phyloP scores from a whole-genome alignment of 2,329 filamentous ascomycete genomes.

The Biscogniauxia sp. region DNA sequence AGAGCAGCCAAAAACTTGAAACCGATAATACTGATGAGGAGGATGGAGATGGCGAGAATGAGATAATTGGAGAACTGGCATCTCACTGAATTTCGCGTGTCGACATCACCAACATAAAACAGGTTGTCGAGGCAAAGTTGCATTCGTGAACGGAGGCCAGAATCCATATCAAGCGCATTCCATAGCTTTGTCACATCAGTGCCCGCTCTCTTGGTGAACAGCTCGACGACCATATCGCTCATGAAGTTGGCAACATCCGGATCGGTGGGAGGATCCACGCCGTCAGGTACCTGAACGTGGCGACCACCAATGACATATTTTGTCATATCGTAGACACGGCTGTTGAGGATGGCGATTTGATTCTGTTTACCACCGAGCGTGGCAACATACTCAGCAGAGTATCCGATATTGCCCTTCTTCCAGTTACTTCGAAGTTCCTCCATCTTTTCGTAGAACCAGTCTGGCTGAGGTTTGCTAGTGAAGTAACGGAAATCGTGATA shows the following conservation, averaged over 20 bases:
- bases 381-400: slow-evolving; percentile 72
- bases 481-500: slow-evolving; percentile 94
- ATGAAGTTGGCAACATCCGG: slow-evolving; percentile 72
- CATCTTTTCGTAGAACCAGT: slow-evolving; percentile 94
- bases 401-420: slow-evolving; percentile 85
- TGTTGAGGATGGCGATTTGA: slow-evolving; percentile 74
- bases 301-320: slow-evolving; percentile 77
- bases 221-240: slow-evolving; percentile 66
- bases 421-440: slow-evolving; percentile 72
- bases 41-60: slow-evolving; percentile 76
- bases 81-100: slow-evolving; percentile 80
- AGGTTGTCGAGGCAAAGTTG: slow-evolving; percentile 84
- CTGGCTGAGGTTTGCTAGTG: slow-evolving; percentile 75
- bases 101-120: slow-evolving; percentile 89
- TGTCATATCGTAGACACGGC: slow-evolving; percentile 84
- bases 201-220: slow-evolving; percentile 77
- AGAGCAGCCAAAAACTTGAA: slow-evolving; percentile 98
- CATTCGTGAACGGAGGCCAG: slow-evolving; percentile 63
- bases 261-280: slow-evolving; percentile 44
- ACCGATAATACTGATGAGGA: slow-evolving; percentile 77
- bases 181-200: slow-evolving; percentile 81
- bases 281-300: slow-evolving; percentile 54
- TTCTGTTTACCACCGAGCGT: slow-evolving; percentile 62
- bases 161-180: slow-evolving; percentile 63
- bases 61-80: slow-evolving; percentile 91